Evolutionary conservation across 2,329 filamentous ascomycete genomes (phyloP).

Genomic region (Biscogniauxia sp.): DNA sequence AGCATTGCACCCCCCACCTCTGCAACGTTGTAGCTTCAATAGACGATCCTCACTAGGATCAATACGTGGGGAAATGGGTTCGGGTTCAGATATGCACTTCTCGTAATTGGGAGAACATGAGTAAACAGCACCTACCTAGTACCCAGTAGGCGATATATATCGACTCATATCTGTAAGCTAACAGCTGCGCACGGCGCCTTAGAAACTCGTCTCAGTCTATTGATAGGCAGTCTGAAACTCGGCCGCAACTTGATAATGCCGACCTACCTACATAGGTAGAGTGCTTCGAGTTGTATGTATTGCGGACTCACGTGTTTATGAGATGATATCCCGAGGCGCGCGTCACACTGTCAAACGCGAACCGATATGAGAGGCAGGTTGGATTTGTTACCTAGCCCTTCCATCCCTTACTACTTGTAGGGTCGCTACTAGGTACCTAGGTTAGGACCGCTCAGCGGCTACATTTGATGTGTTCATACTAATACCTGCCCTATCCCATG

Average conservation of each 20-base stretch:
- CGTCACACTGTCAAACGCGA: neutral
- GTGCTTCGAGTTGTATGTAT: too few relatives aligned
- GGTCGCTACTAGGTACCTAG: too few relatives aligned
- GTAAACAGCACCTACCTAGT: too few relatives aligned
- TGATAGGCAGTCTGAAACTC: too few relatives aligned
- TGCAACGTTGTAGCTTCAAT: neutral
- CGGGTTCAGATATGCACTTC: neutral
- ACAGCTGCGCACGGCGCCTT: too few relatives aligned
- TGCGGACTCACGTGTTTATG: neutral
- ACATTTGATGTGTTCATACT: too few relatives aligned
- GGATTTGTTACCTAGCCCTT: neutral
- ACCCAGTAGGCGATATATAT: too few relatives aligned
- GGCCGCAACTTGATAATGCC: too few relatives aligned
- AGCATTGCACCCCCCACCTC: neutral
- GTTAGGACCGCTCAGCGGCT: neutral
- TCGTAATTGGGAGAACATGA: neutral
- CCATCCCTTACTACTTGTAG: neutral
- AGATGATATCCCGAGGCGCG: neutral
- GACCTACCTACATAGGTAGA: too few relatives aligned
- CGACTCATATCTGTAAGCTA: too few relatives aligned
- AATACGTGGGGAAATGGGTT: neutral
- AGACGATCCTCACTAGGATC: neutral
- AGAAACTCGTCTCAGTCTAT: too few relatives aligned
- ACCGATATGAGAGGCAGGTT: neutral
- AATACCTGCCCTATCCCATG: neutral